Percentiles rank a stretch among this genome's conserved stretches.
phyloP scores from a whole-genome alignment of 2,329 filamentous ascomycete genomes.

The Colletotrichum viniferum region DNA sequence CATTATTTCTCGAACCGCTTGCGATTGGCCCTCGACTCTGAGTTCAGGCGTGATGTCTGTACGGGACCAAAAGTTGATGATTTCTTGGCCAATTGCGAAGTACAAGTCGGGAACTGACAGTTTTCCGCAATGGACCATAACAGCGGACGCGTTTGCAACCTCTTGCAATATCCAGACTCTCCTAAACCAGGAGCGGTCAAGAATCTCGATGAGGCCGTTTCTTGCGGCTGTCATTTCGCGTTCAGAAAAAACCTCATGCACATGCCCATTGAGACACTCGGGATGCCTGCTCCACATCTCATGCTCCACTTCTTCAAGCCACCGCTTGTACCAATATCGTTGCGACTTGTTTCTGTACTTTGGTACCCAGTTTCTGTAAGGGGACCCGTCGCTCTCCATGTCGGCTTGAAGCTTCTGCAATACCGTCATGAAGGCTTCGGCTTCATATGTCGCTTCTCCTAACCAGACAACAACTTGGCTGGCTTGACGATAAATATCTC shows the following conservation, averaged over 20 bases:
- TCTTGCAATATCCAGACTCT: slow-evolving; percentile 12
- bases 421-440: neutral
- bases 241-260: no score
- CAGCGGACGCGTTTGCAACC: neutral
- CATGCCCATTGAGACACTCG: no score
- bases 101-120: neutral
- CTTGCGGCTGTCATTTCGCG: no score
- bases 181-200: neutral
- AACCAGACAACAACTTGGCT: slow-evolving; percentile 11
- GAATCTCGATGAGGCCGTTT: neutral
- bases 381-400: no score
- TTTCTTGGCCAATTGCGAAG: no score
- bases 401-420: neutral
- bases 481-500: slow-evolving; percentile 1
- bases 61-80: neutral
- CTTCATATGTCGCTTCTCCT: neutral
- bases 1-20: neutral
- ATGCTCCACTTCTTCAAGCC: no score
- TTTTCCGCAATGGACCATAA: neutral
- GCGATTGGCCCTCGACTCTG: neutral
- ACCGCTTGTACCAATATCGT: no score
- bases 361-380: neutral
- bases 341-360: no score
- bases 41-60: no score
- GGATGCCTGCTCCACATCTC: no score